phyloP scores from a whole-genome alignment of 208 protist species.

The Herpetomonas tarakana region DNA sequence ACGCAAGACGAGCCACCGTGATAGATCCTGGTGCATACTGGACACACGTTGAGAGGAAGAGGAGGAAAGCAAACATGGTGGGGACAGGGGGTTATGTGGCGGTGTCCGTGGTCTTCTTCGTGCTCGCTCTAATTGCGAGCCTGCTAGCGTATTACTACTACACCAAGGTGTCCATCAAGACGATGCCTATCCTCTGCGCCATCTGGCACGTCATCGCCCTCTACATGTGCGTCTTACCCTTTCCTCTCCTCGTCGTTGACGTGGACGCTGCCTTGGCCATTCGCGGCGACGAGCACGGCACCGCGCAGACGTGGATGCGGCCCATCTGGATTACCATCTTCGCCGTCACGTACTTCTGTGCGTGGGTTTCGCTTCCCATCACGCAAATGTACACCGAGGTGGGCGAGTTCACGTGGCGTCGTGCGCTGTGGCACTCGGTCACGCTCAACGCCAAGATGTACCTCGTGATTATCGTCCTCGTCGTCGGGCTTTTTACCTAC shows the following conservation, averaged over 20 bases:
- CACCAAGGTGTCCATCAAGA: constrained; percentile 63
- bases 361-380: constrained; percentile 84
- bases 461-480: constrained; percentile 58
- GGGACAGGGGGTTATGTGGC: constrained; percentile 53
- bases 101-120: constrained; percentile 68
- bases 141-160: constrained; percentile 78
- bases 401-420: constrained; percentile 73
- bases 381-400: constrained; percentile 84
- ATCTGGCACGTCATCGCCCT: constrained; percentile 75
- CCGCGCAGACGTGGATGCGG: constrained; percentile 54
- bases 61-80: constrained; percentile 2
- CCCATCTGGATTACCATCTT: constrained; percentile 88
- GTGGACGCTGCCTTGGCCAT: constrained; percentile 63
- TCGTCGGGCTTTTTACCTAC: constrained; percentile 68
- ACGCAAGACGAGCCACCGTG: too few species aligned
- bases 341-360: constrained; percentile 76
- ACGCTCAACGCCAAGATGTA: constrained; percentile 86
- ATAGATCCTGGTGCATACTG: too few species aligned
- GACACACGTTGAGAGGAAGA: too few species aligned
- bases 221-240: constrained; percentile 77
- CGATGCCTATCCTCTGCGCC: constrained; percentile 55
- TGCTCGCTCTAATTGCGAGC: constrained; percentile 42
- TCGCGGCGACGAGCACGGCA: constrained; percentile 10
- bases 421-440: constrained; percentile 53
- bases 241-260: constrained; percentile 87